These are phyloP conservation scores for Rosa hybrid DNA, from an alignment of 331 rosid genomes.

Conservation along the genomic window DNA sequence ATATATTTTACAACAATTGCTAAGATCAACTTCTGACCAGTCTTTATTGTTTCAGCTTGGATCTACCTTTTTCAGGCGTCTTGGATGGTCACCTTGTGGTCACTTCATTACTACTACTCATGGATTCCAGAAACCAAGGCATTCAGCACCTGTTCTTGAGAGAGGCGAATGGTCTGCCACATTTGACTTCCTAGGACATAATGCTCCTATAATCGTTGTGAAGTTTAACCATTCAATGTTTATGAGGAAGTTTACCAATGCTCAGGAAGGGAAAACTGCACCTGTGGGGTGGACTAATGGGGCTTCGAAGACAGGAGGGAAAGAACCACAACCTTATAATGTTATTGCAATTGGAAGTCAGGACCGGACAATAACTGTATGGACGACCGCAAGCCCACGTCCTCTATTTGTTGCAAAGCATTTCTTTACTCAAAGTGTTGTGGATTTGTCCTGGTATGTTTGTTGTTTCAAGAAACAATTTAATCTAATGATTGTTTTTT, in stretches of 20 bases:
- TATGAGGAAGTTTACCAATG: constrained; percentile 57
- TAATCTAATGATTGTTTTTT: background rate
- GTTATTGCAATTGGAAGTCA: constrained; percentile 99
- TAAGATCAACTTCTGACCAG: constrained; percentile 33
- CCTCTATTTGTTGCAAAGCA: constrained; percentile 99
- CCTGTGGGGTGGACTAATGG: constrained; percentile 91
- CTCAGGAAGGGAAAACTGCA: constrained; percentile 74
- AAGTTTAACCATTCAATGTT: constrained; percentile 98
- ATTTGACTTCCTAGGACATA: constrained; percentile 96
- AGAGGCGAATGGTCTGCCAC: constrained; percentile 99
- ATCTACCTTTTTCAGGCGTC: constrained; percentile 95
- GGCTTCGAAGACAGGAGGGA: constrained; percentile 71
- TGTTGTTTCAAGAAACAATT: constrained; percentile 3
- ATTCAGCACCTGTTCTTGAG: constrained; percentile 98
- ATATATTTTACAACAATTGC: constrained; percentile 16
- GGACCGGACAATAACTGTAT: constrained; percentile 94
- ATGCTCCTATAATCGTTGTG: constrained; percentile 95
- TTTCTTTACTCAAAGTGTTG: constrained; percentile 94
- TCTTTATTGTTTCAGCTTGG: constrained; percentile 75
- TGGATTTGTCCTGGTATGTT: constrained; percentile 92
- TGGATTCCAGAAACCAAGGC: constrained; percentile 99
- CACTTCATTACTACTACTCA: constrained; percentile 98
- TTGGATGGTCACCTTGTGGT: constrained; percentile 99
- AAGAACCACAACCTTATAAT: constrained; percentile 87
- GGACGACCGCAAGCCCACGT: constrained; percentile 99